Percentiles rank a stretch among this genome's conserved stretches.
phyloP scores from a whole-genome alignment of 1,139 yeast species.

The Saccharomycopsis crataegensis region DNA sequence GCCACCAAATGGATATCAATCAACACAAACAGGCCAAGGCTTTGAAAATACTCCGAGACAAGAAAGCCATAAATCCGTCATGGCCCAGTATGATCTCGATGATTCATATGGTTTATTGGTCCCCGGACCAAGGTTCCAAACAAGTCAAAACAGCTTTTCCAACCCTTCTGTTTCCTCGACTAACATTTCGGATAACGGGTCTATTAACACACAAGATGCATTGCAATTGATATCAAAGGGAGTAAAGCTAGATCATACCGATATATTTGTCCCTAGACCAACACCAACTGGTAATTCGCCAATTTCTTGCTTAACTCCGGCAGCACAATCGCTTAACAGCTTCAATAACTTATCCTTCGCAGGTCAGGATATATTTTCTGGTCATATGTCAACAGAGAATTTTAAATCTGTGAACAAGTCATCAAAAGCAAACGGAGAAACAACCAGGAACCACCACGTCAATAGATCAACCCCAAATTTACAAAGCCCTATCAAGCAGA shows the following conservation, averaged over 20 bases:
- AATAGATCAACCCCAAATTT: neutral
- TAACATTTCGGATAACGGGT: slow-evolving; percentile 4
- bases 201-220: slow-evolving; percentile 18
- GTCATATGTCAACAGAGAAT: neutral
- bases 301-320: slow-evolving; percentile 4
- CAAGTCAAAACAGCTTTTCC: too few species aligned
- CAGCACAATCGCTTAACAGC: neutral
- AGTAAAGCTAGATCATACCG: slow-evolving; percentile 15
- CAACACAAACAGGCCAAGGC: too few species aligned
- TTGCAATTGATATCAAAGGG: slow-evolving; percentile 13
- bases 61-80: too few species aligned
- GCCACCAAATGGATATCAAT: too few species aligned
- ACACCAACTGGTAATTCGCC: slow-evolving; percentile 11
- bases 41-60: too few species aligned
- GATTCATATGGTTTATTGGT: too few species aligned
- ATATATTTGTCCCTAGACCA: slow-evolving; percentile 11
- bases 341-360: neutral
- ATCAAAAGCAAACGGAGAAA: neutral
- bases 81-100: too few species aligned
- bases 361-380: neutral
- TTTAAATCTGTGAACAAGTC: neutral
- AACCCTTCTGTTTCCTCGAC: neutral
- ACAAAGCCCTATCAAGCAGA: neutral
- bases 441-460: too few species aligned
- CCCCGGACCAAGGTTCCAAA: too few species aligned